Base-by-base conservation (phyloP, 2,329 filamentous ascomycete species). In the Corniculantispora saksenae region DNA sequence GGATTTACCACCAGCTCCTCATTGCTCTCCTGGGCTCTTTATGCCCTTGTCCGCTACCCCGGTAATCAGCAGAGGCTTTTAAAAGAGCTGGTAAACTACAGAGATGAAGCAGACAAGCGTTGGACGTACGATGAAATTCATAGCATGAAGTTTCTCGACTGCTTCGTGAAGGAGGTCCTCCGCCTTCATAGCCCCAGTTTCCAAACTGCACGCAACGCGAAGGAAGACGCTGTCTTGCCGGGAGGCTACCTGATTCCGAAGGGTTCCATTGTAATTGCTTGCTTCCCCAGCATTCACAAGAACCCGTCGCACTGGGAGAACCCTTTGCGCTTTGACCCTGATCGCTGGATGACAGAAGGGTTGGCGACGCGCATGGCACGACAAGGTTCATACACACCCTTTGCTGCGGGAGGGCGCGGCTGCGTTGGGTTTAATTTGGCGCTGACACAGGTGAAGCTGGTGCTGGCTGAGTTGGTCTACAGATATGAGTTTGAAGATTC, bases 381-480 rank as follows among this genome's bases (percentile, higher is more conserved):
- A 66, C 78, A 79, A 61, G 79, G 77, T 3, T 75, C 81, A 0
- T 88, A 86, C 69, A 76, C 83, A 8, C 85, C 85, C 1, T 88
- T 87, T 67, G 84, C 82, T 0, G 76, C 79, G 2, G 85, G 85
- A 0, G 80, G 77, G 1, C 76, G 85, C 3, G 80, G 80, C 73
- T 87, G 85, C 68, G 85, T 88, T 64, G 85, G 84, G 0, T 86
- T 86, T 78, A 87, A 86, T 73, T 86, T 86, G 69, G 85, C 84
- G 0, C 74, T 87, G 47, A 79, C 81, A 68, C 84, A 87, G 73
- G 77, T 86, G 61, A 86, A 86, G 76, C 77, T 84, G 10, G 80
- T 84, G 70, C 47, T 87, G 68, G 76, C 79, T 1, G 82, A 86
- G 75, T 73, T 87, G 53, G 72, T 87, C 10, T 86, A 80, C 66